phyloP scores from a whole-genome alignment of 805 yeast genomes.

The Metschnikowia chrysomelidarum region DNA sequence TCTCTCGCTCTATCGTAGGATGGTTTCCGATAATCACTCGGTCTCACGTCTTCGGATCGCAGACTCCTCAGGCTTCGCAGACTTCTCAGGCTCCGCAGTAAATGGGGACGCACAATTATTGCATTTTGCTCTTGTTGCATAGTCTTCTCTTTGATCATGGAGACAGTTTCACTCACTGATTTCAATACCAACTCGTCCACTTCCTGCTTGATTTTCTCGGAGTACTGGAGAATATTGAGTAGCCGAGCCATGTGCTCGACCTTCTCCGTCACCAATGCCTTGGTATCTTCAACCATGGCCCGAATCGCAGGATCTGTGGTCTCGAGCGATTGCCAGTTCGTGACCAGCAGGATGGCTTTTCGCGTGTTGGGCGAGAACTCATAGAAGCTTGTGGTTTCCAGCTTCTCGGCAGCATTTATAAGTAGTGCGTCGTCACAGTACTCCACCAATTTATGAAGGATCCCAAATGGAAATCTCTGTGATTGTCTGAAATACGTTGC shows the following conservation, averaged over 20 bases:
- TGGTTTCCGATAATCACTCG: too few species aligned
- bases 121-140: slow-evolving; percentile 12
- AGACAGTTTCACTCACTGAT: slow-evolving; percentile 62
- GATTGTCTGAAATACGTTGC: slow-evolving; percentile 38
- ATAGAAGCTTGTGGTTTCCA: slow-evolving; percentile 37
- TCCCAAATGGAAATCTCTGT: slow-evolving; percentile 61
- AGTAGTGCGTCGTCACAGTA: slow-evolving; percentile 72
- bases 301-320: slow-evolving; percentile 65
- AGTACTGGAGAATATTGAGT: slow-evolving; percentile 70
- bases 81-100: slow-evolving; percentile 3
- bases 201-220: slow-evolving; percentile 74
- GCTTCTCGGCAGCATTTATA: slow-evolving; percentile 64
- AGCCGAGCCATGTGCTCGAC: slow-evolving; percentile 67
- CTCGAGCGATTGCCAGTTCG: slow-evolving; percentile 45
- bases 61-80: too few species aligned
- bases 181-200: slow-evolving; percentile 66
- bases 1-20: too few species aligned
- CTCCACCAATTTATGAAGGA: slow-evolving; percentile 54
- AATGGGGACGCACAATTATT: slow-evolving; percentile 1
- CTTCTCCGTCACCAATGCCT: slow-evolving; percentile 56
- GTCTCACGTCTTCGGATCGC: too few species aligned
- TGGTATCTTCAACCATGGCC: slow-evolving; percentile 65
- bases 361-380: slow-evolving; percentile 60
- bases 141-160: slow-evolving; percentile 46
- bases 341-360: slow-evolving; percentile 48